phyloP scores from a whole-genome alignment of 2,329 filamentous ascomycete species.

The Dactylellina leptospora region DNA sequence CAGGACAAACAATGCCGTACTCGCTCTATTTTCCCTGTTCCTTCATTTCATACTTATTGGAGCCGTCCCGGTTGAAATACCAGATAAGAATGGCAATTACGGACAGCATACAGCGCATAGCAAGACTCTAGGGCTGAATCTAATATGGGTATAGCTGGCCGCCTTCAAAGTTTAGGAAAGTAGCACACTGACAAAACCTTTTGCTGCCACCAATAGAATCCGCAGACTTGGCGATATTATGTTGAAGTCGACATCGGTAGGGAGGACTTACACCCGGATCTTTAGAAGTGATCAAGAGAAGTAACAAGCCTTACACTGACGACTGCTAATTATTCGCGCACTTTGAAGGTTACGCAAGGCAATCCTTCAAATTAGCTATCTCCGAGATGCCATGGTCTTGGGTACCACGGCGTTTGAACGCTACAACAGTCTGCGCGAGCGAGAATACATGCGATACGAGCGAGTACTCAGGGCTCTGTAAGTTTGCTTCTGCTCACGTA shows the following conservation, averaged over 20 bases:
- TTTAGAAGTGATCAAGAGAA: neutral
- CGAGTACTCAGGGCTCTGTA: neutral
- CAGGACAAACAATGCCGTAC: no score
- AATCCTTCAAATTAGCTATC: neutral
- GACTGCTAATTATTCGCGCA: neutral
- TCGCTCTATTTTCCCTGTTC: no score
- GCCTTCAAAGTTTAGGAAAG: no score
- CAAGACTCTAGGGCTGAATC: neutral
- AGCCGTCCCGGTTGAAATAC: neutral
- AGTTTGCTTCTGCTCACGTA: neutral
- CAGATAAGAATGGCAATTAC: neutral
- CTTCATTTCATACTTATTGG: no score
- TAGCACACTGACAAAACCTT: no score
- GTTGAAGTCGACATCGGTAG: neutral
- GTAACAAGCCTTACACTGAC: no score
- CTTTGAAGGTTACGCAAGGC: neutral
- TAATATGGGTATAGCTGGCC: neutral
- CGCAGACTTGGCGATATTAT: neutral
- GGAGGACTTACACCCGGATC: neutral
- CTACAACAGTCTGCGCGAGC: neutral
- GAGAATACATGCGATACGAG: neutral
- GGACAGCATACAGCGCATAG: neutral
- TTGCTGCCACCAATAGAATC: neutral
- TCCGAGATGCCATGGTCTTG: neutral
- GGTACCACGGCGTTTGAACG: neutral